Evolutionary conservation across 2,329 filamentous ascomycete genomes (phyloP).

Genomic region (Pyrenophora seminiperda): DNA sequence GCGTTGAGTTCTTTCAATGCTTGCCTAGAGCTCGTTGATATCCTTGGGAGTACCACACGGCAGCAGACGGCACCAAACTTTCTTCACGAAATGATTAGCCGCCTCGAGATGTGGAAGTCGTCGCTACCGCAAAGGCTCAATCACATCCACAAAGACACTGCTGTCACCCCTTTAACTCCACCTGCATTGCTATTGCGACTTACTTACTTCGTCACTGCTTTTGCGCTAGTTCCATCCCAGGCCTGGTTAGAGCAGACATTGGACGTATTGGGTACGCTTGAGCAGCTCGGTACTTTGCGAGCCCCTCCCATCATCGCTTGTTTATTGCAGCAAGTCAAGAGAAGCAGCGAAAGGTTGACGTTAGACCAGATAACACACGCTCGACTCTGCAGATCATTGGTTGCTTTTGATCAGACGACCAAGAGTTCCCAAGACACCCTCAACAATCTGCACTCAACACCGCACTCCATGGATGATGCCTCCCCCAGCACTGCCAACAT

Average conservation of each 20-base stretch:
- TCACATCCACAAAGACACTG: constrained; percentile 27
- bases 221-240: constrained; percentile 29
- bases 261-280: constrained; percentile 28
- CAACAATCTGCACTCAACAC: background rate
- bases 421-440: background rate
- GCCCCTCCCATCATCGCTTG: constrained; percentile 34
- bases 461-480: background rate
- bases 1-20: constrained; percentile 60
- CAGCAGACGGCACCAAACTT: constrained; percentile 28
- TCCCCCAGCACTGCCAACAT: constrained; percentile 4
- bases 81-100: constrained; percentile 45
- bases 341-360: constrained; percentile 11
- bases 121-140: constrained; percentile 31
- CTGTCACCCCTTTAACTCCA: constrained; percentile 26
- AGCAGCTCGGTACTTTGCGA: constrained; percentile 29
- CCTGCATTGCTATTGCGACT: constrained; percentile 37
- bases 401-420: constrained; percentile 19
- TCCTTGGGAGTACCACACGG: constrained; percentile 22
- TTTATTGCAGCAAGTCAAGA: constrained; percentile 27
- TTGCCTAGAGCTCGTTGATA: constrained; percentile 46
- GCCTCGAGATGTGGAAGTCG: constrained; percentile 47
- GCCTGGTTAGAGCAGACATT: constrained; percentile 25
- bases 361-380: constrained; percentile 19
- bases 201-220: constrained; percentile 30
- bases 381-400: constrained; percentile 19